Evolutionary conservation across 441 rosid genomes (phyloP), one percentile per base, ranked within the genome.

Genomic region (Gossypium trilobum): DNA sequence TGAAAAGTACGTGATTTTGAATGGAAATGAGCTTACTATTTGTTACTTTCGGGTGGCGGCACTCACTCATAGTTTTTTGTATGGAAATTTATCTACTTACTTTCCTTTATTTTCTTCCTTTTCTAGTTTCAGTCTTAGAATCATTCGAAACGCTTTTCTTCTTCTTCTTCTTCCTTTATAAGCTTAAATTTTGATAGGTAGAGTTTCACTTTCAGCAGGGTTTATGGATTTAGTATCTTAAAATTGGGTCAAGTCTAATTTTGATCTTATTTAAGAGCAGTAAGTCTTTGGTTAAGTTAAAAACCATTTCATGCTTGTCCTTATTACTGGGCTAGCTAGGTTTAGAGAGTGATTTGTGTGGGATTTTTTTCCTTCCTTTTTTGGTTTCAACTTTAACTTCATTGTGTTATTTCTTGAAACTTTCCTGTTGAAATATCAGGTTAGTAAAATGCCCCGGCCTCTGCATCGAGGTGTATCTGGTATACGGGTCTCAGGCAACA

Each of bases 361-460:
- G 16, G 57, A 1, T 8, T 69, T 68, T 16, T 36, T 36, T 7
- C 42, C 42, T 36, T 36, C 10, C 42, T 31, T 36, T 39, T 8
- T 7, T 50, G 17, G 17, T 5, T 54, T 55, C 20, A n/a, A 22
- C 70, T 13, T 46, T 46, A 23, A 65, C 54, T 11, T 64, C 31
- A 64, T 29, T 11, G 54, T 13, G 56, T 48, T 48, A 7, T 48
- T 48, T 66, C 57, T 44, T 22, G 55, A 65, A 66, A 23, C 39
- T 66, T 5, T 8, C 20, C 73, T 76, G 62, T 74, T 74, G 81
- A 80, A 55, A 57, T 86, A 86, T 36, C 87, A 73, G 83, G 82
- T 76, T 59, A n/a, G 31, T 36, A 79, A 78, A 72, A 93, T 90
- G 97, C 80, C 96, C 50, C 82, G 89, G 95, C 93, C 96, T 79